A percentile compares a stretch with the other conserved stretches of the same genome.
Conservation (phyloP, 176 grass and related monocot species). For the Avena atlantica region DNA sequence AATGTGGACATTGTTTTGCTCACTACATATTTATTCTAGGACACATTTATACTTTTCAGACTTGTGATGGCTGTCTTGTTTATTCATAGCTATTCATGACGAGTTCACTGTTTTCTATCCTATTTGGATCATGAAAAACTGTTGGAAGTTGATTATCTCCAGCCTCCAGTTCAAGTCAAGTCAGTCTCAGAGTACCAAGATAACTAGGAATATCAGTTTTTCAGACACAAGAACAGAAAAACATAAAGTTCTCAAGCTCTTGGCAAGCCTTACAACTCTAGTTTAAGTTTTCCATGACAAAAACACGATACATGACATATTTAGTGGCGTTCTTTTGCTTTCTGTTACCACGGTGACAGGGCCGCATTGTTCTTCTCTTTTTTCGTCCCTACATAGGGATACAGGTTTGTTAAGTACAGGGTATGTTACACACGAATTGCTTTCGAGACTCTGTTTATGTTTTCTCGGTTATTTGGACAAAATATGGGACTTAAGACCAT, state of each 20-base stretch:
- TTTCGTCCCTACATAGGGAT: background rate
- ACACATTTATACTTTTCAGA: background rate
- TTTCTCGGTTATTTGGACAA: background rate
- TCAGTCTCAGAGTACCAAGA: background rate
- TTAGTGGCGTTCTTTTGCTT: background rate
- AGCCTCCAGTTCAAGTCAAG: background rate
- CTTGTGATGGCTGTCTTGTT: background rate
- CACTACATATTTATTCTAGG: background rate
- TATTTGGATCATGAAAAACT: background rate
- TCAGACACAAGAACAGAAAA: background rate
- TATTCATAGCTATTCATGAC: background rate
- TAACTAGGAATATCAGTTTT: background rate
- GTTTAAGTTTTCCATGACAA: background rate
- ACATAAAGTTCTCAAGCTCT: background rate
- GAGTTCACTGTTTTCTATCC: conserved; percentile 4
- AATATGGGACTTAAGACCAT: background rate
- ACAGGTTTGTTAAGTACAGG: background rate
- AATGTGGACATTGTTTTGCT: background rate
- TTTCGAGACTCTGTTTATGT: background rate
- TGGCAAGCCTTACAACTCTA: background rate
- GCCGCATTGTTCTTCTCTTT: background rate
- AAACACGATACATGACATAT: background rate
- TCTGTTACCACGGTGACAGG: background rate
- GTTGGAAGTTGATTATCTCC: background rate
- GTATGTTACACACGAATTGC: background rate